Evolutionary conservation across 331 rosid genomes (phyloP).

Genomic region (Erythrophleum ivorense): DNA sequence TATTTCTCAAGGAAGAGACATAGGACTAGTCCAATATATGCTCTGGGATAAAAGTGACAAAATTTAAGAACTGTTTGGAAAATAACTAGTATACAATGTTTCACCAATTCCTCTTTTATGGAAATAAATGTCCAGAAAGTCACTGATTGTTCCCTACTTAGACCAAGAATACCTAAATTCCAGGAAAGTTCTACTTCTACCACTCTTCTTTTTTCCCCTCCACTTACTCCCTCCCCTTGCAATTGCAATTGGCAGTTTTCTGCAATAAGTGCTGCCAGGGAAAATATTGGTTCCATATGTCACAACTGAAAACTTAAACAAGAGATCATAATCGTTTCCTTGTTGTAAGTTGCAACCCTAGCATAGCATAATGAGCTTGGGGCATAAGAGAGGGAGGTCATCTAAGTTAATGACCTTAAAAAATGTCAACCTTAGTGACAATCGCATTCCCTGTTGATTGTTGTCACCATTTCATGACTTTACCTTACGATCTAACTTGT

Average conservation of each 20-base stretch:
- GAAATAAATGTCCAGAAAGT: constrained; percentile 32
- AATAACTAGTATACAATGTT: neutral
- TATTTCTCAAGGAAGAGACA: constrained; percentile 28
- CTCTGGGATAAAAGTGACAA: neutral
- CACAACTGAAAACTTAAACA: constrained; percentile 30
- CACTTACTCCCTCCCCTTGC: neutral
- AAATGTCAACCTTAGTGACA: constrained; percentile 18
- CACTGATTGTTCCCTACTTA: neutral
- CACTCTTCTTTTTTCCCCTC: neutral
- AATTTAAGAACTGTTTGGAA: neutral
- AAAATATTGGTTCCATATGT: constrained; percentile 2
- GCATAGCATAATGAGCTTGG: constrained; percentile 36
- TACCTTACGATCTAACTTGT: neutral
- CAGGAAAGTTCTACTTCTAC: neutral
- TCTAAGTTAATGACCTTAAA: constrained; percentile 24
- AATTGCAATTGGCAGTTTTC: neutral
- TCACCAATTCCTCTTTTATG: constrained; percentile 32
- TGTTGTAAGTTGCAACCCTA: constrained; percentile 18
- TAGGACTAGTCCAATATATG: neutral
- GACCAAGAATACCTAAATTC: neutral
- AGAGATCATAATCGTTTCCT: constrained; percentile 21
- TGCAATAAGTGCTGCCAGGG: neutral
- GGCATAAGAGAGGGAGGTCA: constrained; percentile 24
- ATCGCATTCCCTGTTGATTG: neutral
- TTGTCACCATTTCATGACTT: neutral